Evolutionary conservation across 345 rosid genomes (phyloP), one percentile per base, ranked within the genome.

Genomic region (Aurinia saxatilis): DNA sequence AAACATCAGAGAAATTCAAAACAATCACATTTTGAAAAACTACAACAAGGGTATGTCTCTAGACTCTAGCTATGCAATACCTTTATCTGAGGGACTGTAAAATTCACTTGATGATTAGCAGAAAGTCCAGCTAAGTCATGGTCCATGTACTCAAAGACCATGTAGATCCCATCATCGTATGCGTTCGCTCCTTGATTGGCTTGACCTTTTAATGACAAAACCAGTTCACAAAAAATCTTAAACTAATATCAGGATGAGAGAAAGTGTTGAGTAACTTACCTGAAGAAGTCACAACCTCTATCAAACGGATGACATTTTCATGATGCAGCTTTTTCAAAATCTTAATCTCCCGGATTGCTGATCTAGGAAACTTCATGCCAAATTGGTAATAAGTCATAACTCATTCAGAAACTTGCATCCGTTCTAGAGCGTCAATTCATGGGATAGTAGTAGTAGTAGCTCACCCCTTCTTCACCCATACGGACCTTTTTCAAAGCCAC

Each of bases 51-150:
- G n/a, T n/a, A n/a, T 1, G 16, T 40, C 30, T 27, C 30, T n/a
- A n/a, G n/a, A n/a, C n/a, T 27, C 12, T 9, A 52, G 30, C 41
- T 18, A 31, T 34, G 31, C 7, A 38, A 45, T 58, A 88, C 92
- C 88, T 85, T 15, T 54, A 88, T 92, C 88, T 88, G 90, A 12
- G 93, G 70, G 65, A 82, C 88, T 5, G 86, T 71, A 68, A 88
- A 88, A 70, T 70, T 82, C 58, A 85, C 73, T 57, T 52, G 75
- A 5, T 90, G 93, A 70, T 85, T 82, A 54, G 82, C 82, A 29
- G 84, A 80, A 58, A 88, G 89, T 64, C 91, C 96, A 42, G 96
- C 87, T 69, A 88, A 73, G 77, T 88, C 96, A 51, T 88, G 96
- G 33, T 77, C 96, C 96, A 88, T 88, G 65, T 85, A 88, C 69